Percentiles rank a stretch among this genome's conserved stretches.
phyloP scores from a whole-genome alignment of 139 green algal genomes.

The Chlorella sp. region DNA sequence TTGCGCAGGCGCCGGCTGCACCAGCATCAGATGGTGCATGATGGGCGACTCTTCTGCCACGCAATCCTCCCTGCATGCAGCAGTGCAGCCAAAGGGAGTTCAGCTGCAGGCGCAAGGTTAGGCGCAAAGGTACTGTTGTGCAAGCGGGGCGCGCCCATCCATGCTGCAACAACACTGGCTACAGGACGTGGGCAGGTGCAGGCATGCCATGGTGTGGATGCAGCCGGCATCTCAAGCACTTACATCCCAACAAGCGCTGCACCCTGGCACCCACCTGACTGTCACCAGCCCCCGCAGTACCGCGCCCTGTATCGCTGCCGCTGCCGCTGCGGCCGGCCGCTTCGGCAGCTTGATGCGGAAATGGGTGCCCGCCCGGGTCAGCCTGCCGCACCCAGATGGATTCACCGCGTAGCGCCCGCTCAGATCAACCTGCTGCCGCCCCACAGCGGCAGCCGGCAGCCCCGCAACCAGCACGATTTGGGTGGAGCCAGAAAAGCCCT shows the following conservation, averaged over 20 bases:
- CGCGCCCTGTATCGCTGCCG: neutral
- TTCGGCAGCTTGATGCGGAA: neutral
- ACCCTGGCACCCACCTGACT: neutral
- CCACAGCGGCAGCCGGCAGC: too few species aligned
- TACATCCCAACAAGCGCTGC: neutral
- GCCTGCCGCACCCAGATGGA: too few species aligned
- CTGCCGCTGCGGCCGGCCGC: neutral
- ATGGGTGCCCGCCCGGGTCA: too few species aligned
- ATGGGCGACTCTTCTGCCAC: neutral
- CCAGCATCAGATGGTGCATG: neutral
- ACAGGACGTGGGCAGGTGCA: too few species aligned
- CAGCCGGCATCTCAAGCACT: too few species aligned
- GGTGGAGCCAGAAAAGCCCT: too few species aligned
- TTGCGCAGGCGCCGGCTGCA: neutral
- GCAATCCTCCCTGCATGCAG: neutral
- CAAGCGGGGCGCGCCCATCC: too few species aligned
- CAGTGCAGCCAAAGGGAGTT: neutral
- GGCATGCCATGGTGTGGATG: too few species aligned
- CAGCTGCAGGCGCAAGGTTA: neutral
- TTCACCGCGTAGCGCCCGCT: too few species aligned
- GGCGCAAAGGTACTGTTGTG: neutral
- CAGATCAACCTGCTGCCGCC: too few species aligned
- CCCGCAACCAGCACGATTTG: too few species aligned
- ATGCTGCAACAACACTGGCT: too few species aligned
- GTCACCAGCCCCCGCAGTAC: neutral